Percentiles rank a stretch among this genome's conserved stretches.
Conservation (phyloP, 768 basidiomycete species). For the Phylloporus rhodoxanthus region DNA sequence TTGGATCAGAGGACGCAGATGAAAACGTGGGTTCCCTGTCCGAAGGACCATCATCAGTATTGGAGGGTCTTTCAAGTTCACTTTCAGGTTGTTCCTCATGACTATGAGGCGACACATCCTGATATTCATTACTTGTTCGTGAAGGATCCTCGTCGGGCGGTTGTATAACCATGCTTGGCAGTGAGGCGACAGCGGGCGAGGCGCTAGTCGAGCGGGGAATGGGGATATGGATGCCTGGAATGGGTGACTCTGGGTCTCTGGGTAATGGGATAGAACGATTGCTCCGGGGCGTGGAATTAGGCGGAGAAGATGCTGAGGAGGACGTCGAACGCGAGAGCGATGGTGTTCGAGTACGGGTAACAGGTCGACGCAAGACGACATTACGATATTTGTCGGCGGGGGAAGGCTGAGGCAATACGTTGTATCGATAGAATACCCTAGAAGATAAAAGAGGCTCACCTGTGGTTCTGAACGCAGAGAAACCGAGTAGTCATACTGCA, state of each 20-base stretch:
- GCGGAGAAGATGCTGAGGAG: slow-evolving; percentile 46
- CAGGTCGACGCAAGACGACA: slow-evolving; percentile 50
- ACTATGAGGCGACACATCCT: not conserved
- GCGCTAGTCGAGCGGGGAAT: slow-evolving; percentile 47
- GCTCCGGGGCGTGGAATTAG: slow-evolving; percentile 61
- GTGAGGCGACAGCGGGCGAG: slow-evolving; percentile 40
- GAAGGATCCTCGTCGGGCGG: slow-evolving; percentile 17
- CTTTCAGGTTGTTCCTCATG: slow-evolving; percentile 15
- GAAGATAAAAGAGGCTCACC: slow-evolving; percentile 31
- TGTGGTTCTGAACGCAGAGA: slow-evolving; percentile 58
- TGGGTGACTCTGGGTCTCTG: slow-evolving; percentile 42
- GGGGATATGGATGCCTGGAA: slow-evolving; percentile 41
- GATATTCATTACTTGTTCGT: slow-evolving; percentile 12
- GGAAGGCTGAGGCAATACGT: slow-evolving; percentile 44
- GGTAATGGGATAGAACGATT: slow-evolving; percentile 39
- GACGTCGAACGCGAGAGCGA: slow-evolving; percentile 60
- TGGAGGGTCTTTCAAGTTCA: slow-evolving; percentile 17
- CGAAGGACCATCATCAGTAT: slow-evolving; percentile 22
- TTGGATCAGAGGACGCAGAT: slow-evolving; percentile 48
- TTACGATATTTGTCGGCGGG: slow-evolving; percentile 60
- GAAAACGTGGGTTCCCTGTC: slow-evolving; percentile 64
- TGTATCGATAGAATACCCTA: not conserved
- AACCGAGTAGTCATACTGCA: slow-evolving; percentile 46
- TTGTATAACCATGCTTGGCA: slow-evolving; percentile 21
- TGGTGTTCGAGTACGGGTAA: slow-evolving; percentile 53